phyloP scores from a whole-genome alignment of 768 basidiomycete species.

The Fomitopsis serialis region DNA sequence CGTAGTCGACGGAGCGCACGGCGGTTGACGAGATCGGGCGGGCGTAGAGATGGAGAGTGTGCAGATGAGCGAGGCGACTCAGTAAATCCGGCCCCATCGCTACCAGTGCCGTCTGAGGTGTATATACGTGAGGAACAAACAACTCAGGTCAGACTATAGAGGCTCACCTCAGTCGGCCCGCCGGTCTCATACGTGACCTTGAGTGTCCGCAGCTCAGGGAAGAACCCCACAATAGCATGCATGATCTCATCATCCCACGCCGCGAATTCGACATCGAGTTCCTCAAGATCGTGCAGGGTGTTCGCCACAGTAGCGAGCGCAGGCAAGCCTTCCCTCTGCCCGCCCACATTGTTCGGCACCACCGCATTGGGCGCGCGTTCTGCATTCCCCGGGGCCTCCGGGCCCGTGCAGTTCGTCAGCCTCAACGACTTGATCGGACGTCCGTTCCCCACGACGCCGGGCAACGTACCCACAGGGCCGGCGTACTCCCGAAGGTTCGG shows the following conservation, averaged over 20 bases:
- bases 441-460: neutral
- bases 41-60: conserved; percentile 34
- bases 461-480: conserved; percentile 6
- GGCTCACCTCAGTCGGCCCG: conserved; percentile 34
- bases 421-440: conserved; percentile 9
- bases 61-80: conserved; percentile 28
- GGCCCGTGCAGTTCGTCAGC: conserved; percentile 7
- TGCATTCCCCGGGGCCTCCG: conserved; percentile 6
- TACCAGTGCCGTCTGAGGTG: conserved; percentile 30
- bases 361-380: conserved; percentile 11
- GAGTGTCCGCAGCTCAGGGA: conserved; percentile 30
- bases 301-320: conserved; percentile 13
- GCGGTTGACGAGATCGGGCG: neutral
- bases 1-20: conserved; percentile 1
- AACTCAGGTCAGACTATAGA: neutral
- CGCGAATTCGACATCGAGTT: conserved; percentile 27
- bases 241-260: conserved; percentile 44
- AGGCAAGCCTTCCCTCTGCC: conserved; percentile 13
- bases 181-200: conserved; percentile 34
- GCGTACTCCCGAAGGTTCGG: conserved; percentile 2
- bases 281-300: conserved; percentile 26
- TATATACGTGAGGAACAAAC: neutral
- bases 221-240: conserved; percentile 34
- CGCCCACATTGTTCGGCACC: conserved; percentile 11
- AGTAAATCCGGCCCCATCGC: conserved; percentile 41